Base-by-base conservation (phyloP, 805 yeast genomes). In the Spathaspora boniae region DNA sequence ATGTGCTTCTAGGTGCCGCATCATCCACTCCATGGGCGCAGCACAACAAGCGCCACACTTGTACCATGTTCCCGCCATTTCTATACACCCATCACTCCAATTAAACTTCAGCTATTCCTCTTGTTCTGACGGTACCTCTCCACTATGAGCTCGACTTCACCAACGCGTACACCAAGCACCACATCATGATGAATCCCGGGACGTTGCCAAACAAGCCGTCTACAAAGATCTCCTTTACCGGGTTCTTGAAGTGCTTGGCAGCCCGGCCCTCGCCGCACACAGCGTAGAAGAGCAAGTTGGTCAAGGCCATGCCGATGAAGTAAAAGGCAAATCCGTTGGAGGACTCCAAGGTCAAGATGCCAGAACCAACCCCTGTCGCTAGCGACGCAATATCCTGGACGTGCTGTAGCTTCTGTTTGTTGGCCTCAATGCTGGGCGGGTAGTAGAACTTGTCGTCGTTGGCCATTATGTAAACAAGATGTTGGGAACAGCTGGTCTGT, bases 161-260 rank as follows among this genome's bases (percentile, higher is more conserved):
- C 36, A 68, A 49, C 0, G 72, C 72, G 44, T 57, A 64, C 25
- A 65, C 66, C 50, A 68, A 54, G 46, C 73, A 68, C 73, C 73
- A 68, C 72, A 65, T 65, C 73, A 68, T 66, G 15, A 67, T 50
- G 37, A 45, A 68, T 6, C 71, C 72, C 1, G 72, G 59, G 4
- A 60, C 44, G 36, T 61, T 58, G 6, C 53, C 48, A 30, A 54
- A 41, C 7, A 65, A 30, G 2, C 65, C 58, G n/a, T 51, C 58
- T 9, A 63, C 18, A 26, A 66, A 60, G 3, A 66, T 47, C 33
- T 64, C 66, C 19, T 50, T 49, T 5, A 54, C 14, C 1, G 72
- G 70, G 14, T 40, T 52, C 16, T 44, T 42, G 39, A 59, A 63
- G 45, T 47, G 61, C 33, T 37, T 31, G 5, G 38, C 17, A 1